phyloP scores from a whole-genome alignment of 169 alveolate genomes.

The Eimeria praecox region DNA sequence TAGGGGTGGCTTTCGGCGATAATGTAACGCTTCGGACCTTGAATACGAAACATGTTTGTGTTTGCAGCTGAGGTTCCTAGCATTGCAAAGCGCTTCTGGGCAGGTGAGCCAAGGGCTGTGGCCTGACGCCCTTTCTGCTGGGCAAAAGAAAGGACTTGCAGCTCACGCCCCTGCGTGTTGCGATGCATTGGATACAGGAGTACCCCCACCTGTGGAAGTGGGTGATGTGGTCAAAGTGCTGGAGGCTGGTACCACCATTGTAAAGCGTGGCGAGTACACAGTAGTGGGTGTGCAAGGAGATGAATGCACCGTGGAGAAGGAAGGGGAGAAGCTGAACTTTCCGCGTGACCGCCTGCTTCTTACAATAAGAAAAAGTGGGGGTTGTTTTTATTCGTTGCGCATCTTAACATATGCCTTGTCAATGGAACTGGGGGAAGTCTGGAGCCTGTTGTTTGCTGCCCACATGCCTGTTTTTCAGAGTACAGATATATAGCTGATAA shows the following conservation, averaged over 20 bases:
- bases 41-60: background rate
- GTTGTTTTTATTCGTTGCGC: too few relatives aligned
- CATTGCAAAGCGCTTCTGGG: slow-evolving; percentile 66
- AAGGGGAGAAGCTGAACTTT: background rate
- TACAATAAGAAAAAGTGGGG: slow-evolving; percentile 23
- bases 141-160: background rate
- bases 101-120: background rate
- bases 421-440: background rate
- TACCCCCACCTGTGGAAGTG: slow-evolving; percentile 46
- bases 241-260: slow-evolving; percentile 15
- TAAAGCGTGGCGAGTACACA: slow-evolving; percentile 16
- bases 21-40: background rate
- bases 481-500: background rate
- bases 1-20: background rate
- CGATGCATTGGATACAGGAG: background rate
- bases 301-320: slow-evolving; percentile 4
- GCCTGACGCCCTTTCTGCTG: background rate
- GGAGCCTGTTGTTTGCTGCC: background rate
- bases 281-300: slow-evolving; percentile 30
- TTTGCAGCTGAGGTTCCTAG: slow-evolving; percentile 9
- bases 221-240: slow-evolving; percentile 57
- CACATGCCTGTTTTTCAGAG: background rate
- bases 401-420: background rate
- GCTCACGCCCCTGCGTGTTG: background rate
- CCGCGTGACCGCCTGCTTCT: slow-evolving; percentile 40